Conservation (phyloP, 257 asterid genomes). For the Solanum ossicruentum region DNA sequence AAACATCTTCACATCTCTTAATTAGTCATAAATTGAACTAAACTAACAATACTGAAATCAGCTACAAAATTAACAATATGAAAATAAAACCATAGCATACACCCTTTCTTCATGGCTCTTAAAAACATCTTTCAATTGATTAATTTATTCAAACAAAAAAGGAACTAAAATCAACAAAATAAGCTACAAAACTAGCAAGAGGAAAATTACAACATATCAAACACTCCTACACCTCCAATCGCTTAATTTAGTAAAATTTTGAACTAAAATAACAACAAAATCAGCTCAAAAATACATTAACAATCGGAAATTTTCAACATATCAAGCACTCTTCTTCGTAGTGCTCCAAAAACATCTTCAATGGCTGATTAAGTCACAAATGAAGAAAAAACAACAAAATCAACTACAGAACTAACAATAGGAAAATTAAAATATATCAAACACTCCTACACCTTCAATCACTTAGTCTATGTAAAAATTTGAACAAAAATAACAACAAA, state of each 20-base stretch:
- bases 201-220: neutral
- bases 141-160: neutral
- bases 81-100: neutral
- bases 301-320: neutral
- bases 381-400: neutral
- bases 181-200: neutral
- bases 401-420: neutral
- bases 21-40: neutral
- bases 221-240: neutral
- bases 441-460: neutral
- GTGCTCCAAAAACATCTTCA: conserved; percentile 1
- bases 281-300: neutral
- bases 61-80: neutral
- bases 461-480: neutral
- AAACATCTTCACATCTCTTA: conserved; percentile 13
- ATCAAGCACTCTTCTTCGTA: neutral
- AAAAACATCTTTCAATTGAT: neutral
- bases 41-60: neutral
- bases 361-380: neutral
- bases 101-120: neutral
- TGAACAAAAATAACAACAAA: neutral
- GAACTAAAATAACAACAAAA: neutral
- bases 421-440: neutral
- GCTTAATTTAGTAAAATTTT: neutral
- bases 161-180: neutral